These are phyloP conservation scores for Fusarium graminum DNA, from an alignment of 2,329 filamentous ascomycete species.

Conservation along the genomic window DNA sequence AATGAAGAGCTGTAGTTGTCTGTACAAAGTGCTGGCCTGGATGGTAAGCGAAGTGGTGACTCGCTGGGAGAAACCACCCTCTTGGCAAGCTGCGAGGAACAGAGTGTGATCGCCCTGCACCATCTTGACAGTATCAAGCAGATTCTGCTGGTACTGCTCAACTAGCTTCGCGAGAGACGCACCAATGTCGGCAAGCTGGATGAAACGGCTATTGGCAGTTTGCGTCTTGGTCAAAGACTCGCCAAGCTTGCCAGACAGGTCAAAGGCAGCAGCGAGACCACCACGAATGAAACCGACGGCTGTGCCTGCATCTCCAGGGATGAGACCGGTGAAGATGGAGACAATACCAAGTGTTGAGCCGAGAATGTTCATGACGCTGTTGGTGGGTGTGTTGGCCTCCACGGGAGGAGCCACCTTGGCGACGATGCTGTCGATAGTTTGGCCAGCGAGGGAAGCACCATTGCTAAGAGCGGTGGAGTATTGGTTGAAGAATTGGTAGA, in stretches of 20 bases:
- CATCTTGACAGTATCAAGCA: constrained; percentile 23
- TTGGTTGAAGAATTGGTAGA: constrained; percentile 35
- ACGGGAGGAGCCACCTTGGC: constrained; percentile 25
- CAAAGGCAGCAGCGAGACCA: constrained; percentile 8
- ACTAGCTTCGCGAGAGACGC: constrained; percentile 14
- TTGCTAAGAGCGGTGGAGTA: constrained; percentile 26
- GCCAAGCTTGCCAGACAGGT: constrained; percentile 21
- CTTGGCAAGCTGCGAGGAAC: constrained; percentile 17
- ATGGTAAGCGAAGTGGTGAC: constrained; percentile 31
- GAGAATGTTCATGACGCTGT: constrained; percentile 5
- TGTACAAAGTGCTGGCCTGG: constrained; percentile 20
- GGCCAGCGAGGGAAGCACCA: constrained; percentile 25
- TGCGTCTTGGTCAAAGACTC: constrained; percentile 15
- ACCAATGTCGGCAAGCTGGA: constrained; percentile 19
- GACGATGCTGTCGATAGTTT: constrained; percentile 23
- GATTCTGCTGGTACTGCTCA: constrained; percentile 20
- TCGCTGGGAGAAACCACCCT: constrained; percentile 26
- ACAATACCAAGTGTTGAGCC: constrained; percentile 8
- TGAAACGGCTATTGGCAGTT: constrained; percentile 6
- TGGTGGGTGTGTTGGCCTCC: constrained; percentile 12
- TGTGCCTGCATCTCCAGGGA: background rate
- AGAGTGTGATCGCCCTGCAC: constrained; percentile 16
- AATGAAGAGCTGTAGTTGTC: constrained; percentile 23
- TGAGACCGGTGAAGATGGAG: constrained; percentile 9
- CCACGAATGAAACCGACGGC: constrained; percentile 9